Evolutionary conservation across 192 early-diverging fungal genomes (phyloP).

Genomic region (Podila epigama): DNA sequence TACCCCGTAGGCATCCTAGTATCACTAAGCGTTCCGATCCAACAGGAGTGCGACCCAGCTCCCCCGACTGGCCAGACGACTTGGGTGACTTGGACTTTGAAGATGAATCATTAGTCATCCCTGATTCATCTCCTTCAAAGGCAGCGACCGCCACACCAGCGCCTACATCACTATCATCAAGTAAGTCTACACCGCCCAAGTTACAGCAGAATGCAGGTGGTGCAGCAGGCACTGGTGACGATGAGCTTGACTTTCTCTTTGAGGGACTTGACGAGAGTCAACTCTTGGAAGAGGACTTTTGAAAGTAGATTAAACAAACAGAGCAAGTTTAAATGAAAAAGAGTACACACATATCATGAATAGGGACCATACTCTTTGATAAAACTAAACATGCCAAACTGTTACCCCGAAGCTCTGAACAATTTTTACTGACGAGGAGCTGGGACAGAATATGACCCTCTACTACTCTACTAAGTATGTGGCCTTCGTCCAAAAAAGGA

Average conservation of each 20-base stretch:
- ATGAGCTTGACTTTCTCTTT: conserved; percentile 29
- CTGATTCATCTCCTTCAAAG: neutral
- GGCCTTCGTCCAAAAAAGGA: too few species aligned
- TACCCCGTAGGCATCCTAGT: too few species aligned
- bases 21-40: too few species aligned
- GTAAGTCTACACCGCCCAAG: neutral
- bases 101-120: neutral
- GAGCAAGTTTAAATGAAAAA: too few species aligned
- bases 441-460: too few species aligned
- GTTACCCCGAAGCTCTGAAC: too few species aligned
- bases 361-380: too few species aligned
- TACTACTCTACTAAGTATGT: too few species aligned
- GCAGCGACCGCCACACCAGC: neutral
- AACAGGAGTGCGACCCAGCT: neutral
- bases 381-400: too few species aligned
- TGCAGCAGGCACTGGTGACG: conserved; percentile 10
- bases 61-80: conserved; percentile 21
- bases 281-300: conserved; percentile 8
- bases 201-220: neutral
- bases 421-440: too few species aligned
- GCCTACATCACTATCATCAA: neutral
- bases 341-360: too few species aligned
- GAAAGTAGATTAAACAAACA: neutral
- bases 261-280: conserved; percentile 35
- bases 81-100: conserved; percentile 16